Conservation (phyloP, 768 basidiomycete species). For the Suillus decipiens region DNA sequence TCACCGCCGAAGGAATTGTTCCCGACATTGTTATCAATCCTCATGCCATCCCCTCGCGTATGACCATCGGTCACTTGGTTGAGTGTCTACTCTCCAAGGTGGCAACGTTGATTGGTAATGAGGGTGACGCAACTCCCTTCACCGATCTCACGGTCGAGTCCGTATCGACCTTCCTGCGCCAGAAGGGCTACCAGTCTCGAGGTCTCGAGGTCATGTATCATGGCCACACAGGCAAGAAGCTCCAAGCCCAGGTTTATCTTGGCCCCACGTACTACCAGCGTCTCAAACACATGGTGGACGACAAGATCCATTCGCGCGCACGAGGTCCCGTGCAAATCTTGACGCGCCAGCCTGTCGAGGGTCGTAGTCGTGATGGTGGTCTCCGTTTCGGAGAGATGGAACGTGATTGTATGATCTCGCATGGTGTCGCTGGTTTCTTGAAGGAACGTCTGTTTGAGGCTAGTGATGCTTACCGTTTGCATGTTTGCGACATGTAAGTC, state of each 20-base stretch:
- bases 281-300: constrained; percentile 99
- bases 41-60: constrained; percentile 99
- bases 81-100: constrained; percentile 97
- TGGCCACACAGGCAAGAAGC: constrained; percentile 96
- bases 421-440: constrained; percentile 97
- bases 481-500: constrained; percentile 94
- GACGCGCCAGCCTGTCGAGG: constrained; percentile 97
- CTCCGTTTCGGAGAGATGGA: constrained; percentile 99
- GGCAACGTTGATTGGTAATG: constrained; percentile 92
- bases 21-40: constrained; percentile 99
- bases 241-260: constrained; percentile 97
- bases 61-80: constrained; percentile 99
- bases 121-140: constrained; percentile 98
- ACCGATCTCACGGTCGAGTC: constrained; percentile 97
- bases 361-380: constrained; percentile 98
- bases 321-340: constrained; percentile 97
- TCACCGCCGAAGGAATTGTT: constrained; percentile 94
- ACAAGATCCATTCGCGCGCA: constrained; percentile 98
- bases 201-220: constrained; percentile 99
- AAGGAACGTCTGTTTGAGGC: constrained; percentile 97
- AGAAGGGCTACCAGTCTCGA: constrained; percentile 94
- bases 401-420: constrained; percentile 99
- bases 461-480: constrained; percentile 89
- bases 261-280: constrained; percentile 99
- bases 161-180: constrained; percentile 87